Conservation (phyloP, 2,329 filamentous ascomycete species). For the Fusarium chuoi region DNA sequence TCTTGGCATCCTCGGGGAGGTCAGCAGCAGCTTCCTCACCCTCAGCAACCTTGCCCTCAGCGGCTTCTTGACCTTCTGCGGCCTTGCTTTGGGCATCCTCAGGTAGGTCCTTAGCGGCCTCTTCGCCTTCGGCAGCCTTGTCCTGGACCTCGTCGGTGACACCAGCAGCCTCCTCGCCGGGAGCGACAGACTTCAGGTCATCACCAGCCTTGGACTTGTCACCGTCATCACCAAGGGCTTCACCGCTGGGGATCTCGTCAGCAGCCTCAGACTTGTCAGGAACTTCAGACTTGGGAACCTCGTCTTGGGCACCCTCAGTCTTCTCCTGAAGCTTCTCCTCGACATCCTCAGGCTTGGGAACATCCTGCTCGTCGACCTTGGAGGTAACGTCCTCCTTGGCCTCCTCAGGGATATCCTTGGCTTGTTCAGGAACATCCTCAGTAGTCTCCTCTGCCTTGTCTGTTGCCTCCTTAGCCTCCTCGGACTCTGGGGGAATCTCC, state of each 20-base stretch:
- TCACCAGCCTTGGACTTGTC: slow-evolving; percentile 35
- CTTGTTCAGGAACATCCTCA: slow-evolving; percentile 15
- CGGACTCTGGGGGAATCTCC: slow-evolving; percentile 27
- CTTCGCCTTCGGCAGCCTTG: slow-evolving; percentile 31
- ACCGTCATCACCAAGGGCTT: slow-evolving; percentile 10
- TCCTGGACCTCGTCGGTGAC: slow-evolving; percentile 38
- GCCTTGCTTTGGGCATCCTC: slow-evolving; percentile 39
- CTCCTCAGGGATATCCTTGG: slow-evolving; percentile 29
- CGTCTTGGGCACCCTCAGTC: slow-evolving; percentile 23
- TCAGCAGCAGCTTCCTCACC: neutral
- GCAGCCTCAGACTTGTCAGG: slow-evolving; percentile 24
- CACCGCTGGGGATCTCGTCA: neutral
- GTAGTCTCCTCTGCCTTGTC: slow-evolving; percentile 32
- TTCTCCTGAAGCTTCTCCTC: slow-evolving; percentile 25
- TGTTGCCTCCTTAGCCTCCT: slow-evolving; percentile 22
- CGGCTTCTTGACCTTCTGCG: slow-evolving; percentile 2
- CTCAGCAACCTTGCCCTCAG: slow-evolving; percentile 8
- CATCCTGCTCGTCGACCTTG: slow-evolving; percentile 31
- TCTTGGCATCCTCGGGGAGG: slow-evolving; percentile 6
- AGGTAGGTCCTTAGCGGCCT: slow-evolving; percentile 18
- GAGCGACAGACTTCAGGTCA: slow-evolving; percentile 57
- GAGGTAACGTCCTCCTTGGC: slow-evolving; percentile 26
- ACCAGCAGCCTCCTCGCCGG: slow-evolving; percentile 42
- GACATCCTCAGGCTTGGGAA: slow-evolving; percentile 22
- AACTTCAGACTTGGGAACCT: slow-evolving; percentile 38